phyloP scores from a whole-genome alignment of 1,284 basidiomycete species.

The Microstroma glucosiphilum region DNA sequence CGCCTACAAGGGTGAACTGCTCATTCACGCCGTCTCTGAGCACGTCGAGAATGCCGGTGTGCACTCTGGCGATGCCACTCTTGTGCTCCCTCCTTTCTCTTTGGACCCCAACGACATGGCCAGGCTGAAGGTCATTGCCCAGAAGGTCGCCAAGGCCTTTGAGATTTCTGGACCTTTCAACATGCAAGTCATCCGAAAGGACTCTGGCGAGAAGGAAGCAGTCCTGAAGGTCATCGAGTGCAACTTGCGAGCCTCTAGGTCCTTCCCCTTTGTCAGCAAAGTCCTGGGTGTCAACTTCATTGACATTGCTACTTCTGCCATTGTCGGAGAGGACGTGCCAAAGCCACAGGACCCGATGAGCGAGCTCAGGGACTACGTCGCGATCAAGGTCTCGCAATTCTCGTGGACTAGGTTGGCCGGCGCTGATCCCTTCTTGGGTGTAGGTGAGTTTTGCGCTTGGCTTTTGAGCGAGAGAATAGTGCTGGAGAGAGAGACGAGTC shows the following conservation, averaged over 20 bases:
- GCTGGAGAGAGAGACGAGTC: not conserved
- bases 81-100: constrained; percentile 93
- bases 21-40: constrained; percentile 93
- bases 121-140: constrained; percentile 81
- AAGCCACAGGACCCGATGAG: constrained; percentile 90
- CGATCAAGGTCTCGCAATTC: constrained; percentile 98
- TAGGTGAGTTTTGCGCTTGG: constrained; percentile 59
- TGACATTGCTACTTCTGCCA: constrained; percentile 85
- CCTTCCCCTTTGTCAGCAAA: constrained; percentile 99
- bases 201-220: constrained; percentile 58
- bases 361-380: constrained; percentile 80
- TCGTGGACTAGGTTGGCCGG: constrained; percentile 90
- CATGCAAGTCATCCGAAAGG: constrained; percentile 97
- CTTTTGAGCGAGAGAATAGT: not conserved
- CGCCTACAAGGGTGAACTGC: constrained; percentile 84
- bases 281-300: constrained; percentile 96
- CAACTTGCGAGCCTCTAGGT: constrained; percentile 92
- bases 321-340: constrained; percentile 81
- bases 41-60: constrained; percentile 99
- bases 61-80: constrained; percentile 95
- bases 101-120: constrained; percentile 69
- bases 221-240: constrained; percentile 97
- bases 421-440: constrained; percentile 93
- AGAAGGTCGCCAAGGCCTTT: constrained; percentile 90
- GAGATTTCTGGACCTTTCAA: constrained; percentile 97